Conservation (phyloP, 1,284 basidiomycete genomes). For the Psilocybe mexicana region DNA sequence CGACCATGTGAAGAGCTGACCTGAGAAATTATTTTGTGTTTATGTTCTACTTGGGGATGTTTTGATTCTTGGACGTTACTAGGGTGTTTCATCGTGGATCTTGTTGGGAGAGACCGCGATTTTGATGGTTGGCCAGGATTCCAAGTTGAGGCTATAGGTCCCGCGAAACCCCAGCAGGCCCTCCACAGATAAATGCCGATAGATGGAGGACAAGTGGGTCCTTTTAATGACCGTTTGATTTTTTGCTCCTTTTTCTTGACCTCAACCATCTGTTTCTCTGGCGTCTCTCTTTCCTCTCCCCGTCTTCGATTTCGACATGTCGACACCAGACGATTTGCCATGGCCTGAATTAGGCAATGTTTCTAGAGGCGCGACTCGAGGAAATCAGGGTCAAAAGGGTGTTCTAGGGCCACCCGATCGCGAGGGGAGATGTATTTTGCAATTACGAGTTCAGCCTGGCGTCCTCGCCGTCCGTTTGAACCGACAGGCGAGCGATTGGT, state of each 20-base stretch:
- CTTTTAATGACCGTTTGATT: constrained; percentile 33
- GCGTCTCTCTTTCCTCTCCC: constrained; percentile 29
- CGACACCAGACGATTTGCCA: constrained; percentile 74
- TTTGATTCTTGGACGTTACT: constrained; percentile 25
- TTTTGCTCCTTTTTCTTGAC: constrained; percentile 23
- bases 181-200: constrained; percentile 35
- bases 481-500: constrained; percentile 75
- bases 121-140: constrained; percentile 20
- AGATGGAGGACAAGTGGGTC: constrained; percentile 26
- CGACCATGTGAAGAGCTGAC: constrained; percentile 15
- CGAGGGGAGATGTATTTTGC: constrained; percentile 68
- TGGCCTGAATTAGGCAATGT: constrained; percentile 84
- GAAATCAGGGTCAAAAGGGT: constrained; percentile 81
- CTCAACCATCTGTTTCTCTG: constrained; percentile 28
- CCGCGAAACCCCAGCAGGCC: constrained; percentile 24
- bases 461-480: constrained; percentile 74
- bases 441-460: constrained; percentile 77
- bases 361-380: constrained; percentile 77
- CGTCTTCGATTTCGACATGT: constrained; percentile 32
- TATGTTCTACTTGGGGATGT: constrained; percentile 22
- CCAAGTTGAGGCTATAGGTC: constrained; percentile 10
- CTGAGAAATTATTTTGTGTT: constrained; percentile 15
- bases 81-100: constrained; percentile 29
- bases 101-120: constrained; percentile 31
- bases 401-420: constrained; percentile 65